Base-by-base conservation (phyloP, 2,329 filamentous ascomycete genomes). In the Chaetomiaceae sp. region DNA sequence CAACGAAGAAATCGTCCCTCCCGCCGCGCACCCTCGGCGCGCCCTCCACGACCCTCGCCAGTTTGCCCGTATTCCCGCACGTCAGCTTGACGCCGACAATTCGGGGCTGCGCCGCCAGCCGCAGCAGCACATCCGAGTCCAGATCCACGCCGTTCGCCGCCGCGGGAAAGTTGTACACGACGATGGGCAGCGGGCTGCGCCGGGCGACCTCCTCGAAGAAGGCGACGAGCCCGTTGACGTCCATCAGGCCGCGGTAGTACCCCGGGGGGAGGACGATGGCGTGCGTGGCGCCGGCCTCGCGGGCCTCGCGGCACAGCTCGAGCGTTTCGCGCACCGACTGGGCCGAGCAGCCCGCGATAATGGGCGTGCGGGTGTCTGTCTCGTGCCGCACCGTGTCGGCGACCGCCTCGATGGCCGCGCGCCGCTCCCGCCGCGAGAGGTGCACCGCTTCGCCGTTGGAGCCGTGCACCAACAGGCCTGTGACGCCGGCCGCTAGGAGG, bases 401-500 rank as follows among this genome's bases (percentile, higher is more conserved):
- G 73, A 66, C 42, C 66, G 72, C 62, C 70, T 72, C 55, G 14
- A 79, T 82, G 57, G 84, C 72, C 43, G 73, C 67, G 40, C 76
- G 75, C 47, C 82, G 75, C 65, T 86, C 82, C 19, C 74, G 71
- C 55, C 78, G 79, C 41, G 77, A 77, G 9, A 86, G 70, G 60
- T 85, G 82, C 3, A 84, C 81, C 5, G 82, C 82, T 67, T 86
- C 82, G 58, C 82, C 82, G 61, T 85, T 86, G 59, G 78, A 82
- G 44, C 82, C 82, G 65, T 84, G 81, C 17, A 78, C 79, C 20
- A 82, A 78, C 40, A 86, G 72, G 27, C 81, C 81, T 31, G 78
- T 71, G 34, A 85, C 73, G 49, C 82, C 82, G 38, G 79, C 76
- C 49, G 74, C 65, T 40, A 79, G 79, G 9, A 86, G 74, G 54